Conservation (phyloP, 139 green algal species). For the Picochlorum sp. region DNA sequence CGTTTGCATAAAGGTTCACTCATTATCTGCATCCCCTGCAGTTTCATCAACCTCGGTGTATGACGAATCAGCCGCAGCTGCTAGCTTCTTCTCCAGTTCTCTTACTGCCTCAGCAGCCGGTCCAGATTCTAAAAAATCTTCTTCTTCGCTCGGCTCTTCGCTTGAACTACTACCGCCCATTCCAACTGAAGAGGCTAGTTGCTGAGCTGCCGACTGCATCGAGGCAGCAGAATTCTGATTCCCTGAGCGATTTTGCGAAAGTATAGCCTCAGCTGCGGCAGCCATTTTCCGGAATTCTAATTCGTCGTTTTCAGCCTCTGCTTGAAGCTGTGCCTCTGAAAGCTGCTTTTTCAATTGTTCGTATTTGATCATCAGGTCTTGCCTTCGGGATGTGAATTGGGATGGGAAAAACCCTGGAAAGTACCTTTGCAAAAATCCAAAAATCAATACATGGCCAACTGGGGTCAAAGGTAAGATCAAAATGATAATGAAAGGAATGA, state of each 20-base stretch:
- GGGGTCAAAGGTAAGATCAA: slow-evolving; percentile 92
- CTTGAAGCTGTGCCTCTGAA: slow-evolving; percentile 14
- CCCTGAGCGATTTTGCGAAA: background rate
- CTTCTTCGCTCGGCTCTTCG: background rate
- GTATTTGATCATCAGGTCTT: slow-evolving; percentile 68
- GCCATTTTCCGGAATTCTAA: slow-evolving; percentile 18
- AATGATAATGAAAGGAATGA: slow-evolving; percentile 97
- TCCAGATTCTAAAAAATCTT: slow-evolving; percentile 18
- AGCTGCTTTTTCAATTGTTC: slow-evolving; percentile 39
- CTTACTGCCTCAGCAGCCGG: slow-evolving; percentile 23
- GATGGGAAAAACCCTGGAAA: slow-evolving; percentile 95
- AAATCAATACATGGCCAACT: slow-evolving; percentile 94
- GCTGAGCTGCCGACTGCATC: background rate
- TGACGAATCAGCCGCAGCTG: slow-evolving; percentile 8
- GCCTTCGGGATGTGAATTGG: slow-evolving; percentile 79
- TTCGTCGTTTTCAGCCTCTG: slow-evolving; percentile 28
- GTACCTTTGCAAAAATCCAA: slow-evolving; percentile 94
- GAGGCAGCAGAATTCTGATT: background rate
- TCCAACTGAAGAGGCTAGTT: background rate
- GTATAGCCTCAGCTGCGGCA: background rate
- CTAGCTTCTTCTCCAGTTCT: slow-evolving; percentile 24
- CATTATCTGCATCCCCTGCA: background rate
- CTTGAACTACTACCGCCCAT: background rate
- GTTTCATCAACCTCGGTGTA: slow-evolving; percentile 8
- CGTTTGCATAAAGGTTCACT: background rate